Evolutionary conservation across 2,329 filamentous ascomycete genomes (phyloP).

Genomic region (Diaporthe citriasiana): DNA sequence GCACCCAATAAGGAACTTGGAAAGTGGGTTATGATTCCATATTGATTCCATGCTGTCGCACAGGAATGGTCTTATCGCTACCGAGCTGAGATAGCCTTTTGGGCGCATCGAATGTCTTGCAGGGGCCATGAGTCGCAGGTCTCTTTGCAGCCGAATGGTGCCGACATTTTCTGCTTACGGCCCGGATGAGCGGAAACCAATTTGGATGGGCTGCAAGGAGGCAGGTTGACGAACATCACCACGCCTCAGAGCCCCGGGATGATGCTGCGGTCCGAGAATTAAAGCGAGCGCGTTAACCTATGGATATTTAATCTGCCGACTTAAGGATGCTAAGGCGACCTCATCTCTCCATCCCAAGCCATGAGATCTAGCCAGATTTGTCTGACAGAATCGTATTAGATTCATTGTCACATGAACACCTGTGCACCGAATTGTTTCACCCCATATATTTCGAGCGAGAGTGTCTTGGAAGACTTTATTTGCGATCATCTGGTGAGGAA

Average conservation of each 20-base stretch:
- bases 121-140: slow-evolving; percentile 26
- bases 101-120: background rate
- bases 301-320: background rate
- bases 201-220: background rate
- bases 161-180: background rate
- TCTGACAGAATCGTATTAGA: background rate
- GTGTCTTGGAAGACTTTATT: no score
- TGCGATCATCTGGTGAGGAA: no score
- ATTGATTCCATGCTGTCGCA: slow-evolving; percentile 15
- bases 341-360: no score
- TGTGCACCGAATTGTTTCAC: background rate
- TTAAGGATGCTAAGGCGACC: background rate
- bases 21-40: slow-evolving; percentile 31
- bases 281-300: background rate
- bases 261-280: slow-evolving; percentile 4
- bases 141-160: slow-evolving; percentile 19
- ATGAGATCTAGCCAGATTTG: background rate
- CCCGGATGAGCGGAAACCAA: slow-evolving; percentile 20
- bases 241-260: background rate
- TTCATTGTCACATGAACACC: background rate
- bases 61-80: background rate
- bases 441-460: background rate
- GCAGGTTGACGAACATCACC: background rate
- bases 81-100: background rate
- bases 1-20: background rate